Evolutionary conservation across 2,329 filamentous ascomycete genomes (phyloP).

Genomic region (Xylaria sp.): DNA sequence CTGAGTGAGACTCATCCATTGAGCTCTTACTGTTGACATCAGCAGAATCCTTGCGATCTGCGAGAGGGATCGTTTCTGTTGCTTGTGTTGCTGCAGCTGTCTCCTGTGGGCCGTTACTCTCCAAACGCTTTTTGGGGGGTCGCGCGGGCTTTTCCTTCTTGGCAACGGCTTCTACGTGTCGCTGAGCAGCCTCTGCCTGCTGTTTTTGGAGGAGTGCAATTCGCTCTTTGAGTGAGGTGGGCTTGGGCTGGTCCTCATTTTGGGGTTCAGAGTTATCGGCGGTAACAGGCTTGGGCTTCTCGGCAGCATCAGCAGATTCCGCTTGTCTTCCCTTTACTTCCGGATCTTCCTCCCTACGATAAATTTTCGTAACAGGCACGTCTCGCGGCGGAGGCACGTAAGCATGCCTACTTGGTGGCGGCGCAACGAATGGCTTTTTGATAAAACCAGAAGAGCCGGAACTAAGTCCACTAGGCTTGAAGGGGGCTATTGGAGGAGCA

Average conservation of each 20-base stretch:
- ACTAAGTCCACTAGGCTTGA: slow-evolving; percentile 78
- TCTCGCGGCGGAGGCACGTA: slow-evolving; percentile 84
- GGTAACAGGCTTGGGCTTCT: slow-evolving; percentile 71
- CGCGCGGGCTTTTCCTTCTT: slow-evolving; percentile 92
- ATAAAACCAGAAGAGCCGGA: slow-evolving; percentile 77
- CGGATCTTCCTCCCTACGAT: slow-evolving; percentile 89
- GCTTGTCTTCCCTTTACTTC: slow-evolving; percentile 73
- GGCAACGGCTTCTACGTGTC: slow-evolving; percentile 79
- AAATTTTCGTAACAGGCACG: slow-evolving; percentile 76
- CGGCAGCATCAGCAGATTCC: slow-evolving; percentile 73
- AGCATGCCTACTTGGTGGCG: slow-evolving; percentile 90
- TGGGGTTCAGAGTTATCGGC: slow-evolving; percentile 58
- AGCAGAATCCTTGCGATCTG: slow-evolving; percentile 61
- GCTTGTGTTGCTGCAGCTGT: slow-evolving; percentile 50
- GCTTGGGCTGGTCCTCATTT: slow-evolving; percentile 86
- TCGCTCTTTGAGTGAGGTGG: slow-evolving; percentile 91
- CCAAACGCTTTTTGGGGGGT: slow-evolving; percentile 72
- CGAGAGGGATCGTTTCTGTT: slow-evolving; percentile 50
- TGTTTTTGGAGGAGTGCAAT: slow-evolving; percentile 95
- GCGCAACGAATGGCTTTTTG: slow-evolving; percentile 96
- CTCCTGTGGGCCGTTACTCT: slow-evolving; percentile 57
- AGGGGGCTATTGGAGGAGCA: slow-evolving; percentile 87
- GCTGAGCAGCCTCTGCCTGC: slow-evolving; percentile 86
- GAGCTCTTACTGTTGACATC: slow-evolving; percentile 63
- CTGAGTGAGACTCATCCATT: slow-evolving; percentile 60